A percentile compares a stretch with the other conserved stretches of the same genome.
phyloP scores from a whole-genome alignment of 208 protist species.

The Trypanosoma platydactyli region DNA sequence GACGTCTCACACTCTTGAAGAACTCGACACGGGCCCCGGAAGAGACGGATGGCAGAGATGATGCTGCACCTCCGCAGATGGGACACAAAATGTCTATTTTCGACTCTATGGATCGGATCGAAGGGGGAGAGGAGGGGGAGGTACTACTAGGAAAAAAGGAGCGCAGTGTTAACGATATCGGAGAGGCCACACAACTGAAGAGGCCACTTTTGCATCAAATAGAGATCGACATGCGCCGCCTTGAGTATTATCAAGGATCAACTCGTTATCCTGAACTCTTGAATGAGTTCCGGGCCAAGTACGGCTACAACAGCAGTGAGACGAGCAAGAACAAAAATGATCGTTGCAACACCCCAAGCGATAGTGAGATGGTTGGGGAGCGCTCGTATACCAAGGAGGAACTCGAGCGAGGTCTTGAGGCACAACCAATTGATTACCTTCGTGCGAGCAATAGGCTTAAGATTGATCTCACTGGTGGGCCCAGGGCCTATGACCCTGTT shows the following conservation, averaged over 20 bases:
- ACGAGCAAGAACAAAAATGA: neutral
- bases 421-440: conserved; percentile 80
- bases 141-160: neutral
- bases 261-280: conserved; percentile 69
- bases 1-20: conserved; percentile 13
- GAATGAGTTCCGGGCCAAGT: conserved; percentile 68
- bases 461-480: conserved; percentile 54
- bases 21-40: neutral
- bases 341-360: neutral
- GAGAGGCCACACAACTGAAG: conserved; percentile 16
- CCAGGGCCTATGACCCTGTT: conserved; percentile 73
- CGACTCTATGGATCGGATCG: neutral
- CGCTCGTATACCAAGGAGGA: conserved; percentile 60
- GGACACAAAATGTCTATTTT: conserved; percentile 14
- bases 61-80: neutral
- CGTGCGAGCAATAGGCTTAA: conserved; percentile 63
- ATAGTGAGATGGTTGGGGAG: conserved; percentile 3
- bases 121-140: neutral
- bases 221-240: conserved; percentile 70
- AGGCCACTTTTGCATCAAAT: conserved; percentile 43
- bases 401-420: conserved; percentile 51
- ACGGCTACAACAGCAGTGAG: conserved; percentile 27
- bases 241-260: conserved; percentile 84
- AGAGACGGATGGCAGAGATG: neutral
- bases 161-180: neutral